phyloP scores from a whole-genome alignment of 495 filamentous ascomycete genomes.

The Oleoguttula mirabilis region DNA sequence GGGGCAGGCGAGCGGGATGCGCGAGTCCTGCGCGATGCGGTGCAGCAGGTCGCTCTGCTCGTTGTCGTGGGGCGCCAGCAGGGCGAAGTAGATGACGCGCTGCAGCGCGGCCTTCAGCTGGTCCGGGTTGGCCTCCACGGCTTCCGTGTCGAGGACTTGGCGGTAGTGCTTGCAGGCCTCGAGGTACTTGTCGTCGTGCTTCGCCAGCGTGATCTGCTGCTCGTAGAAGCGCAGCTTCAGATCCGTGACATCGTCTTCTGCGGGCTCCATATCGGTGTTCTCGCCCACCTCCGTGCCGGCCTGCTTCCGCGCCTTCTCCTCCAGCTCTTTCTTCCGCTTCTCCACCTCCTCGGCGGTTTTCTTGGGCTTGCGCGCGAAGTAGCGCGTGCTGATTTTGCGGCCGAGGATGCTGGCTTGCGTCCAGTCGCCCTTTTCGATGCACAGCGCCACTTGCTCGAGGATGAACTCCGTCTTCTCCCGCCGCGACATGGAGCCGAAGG shows the following conservation, averaged over 20 bases:
- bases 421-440: conserved; percentile 93
- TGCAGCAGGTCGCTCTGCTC: conserved; percentile 96
- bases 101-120: conserved; percentile 77
- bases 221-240: conserved; percentile 93
- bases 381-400: conserved; percentile 91
- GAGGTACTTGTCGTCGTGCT: conserved; percentile 94
- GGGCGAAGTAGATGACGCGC: conserved; percentile 92
- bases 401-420: conserved; percentile 87
- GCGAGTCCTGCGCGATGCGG: conserved; percentile 63
- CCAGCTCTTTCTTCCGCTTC: conserved; percentile 71
- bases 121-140: conserved; percentile 75
- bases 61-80: conserved; percentile 94
- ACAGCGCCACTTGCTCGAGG: conserved; percentile 82
- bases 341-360: conserved; percentile 76
- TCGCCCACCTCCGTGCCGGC: conserved; percentile 57
- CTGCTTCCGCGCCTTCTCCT: conserved; percentile 50
- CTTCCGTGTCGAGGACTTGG: conserved; percentile 88
- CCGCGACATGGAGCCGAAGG: conserved; percentile 93
- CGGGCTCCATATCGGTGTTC: conserved; percentile 49
- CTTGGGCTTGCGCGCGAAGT: conserved; percentile 78
- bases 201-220: conserved; percentile 85
- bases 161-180: conserved; percentile 95
- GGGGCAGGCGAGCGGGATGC: conserved; percentile 45
- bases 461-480: conserved; percentile 98
- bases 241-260: conserved; percentile 87